Evolutionary conservation across 371 early-diverging fungal species (phyloP).

Genomic region (Coemansia sp.): DNA sequence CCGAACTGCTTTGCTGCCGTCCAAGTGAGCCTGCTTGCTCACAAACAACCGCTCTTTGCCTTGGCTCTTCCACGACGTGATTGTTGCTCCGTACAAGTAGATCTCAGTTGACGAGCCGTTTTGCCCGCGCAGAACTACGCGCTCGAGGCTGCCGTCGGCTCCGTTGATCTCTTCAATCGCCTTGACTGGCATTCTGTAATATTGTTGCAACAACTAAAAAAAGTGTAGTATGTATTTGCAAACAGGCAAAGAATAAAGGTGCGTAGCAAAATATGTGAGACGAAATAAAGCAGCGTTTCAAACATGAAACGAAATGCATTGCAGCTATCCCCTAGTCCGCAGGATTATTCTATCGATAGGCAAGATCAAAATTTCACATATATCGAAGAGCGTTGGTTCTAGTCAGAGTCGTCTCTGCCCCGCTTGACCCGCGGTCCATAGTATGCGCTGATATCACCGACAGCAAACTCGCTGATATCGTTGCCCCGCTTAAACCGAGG

Average conservation of each 20-base stretch:
- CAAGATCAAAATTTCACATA: background rate
- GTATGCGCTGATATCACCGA: slow-evolving; percentile 53
- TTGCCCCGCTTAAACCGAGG: slow-evolving; percentile 54
- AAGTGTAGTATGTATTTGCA: background rate
- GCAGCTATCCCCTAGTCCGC: slow-evolving; percentile 1
- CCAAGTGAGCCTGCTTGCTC: slow-evolving; percentile 49
- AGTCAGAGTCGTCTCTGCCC: slow-evolving; percentile 10
- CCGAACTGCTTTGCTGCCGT: slow-evolving; percentile 54
- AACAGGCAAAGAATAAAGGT: background rate
- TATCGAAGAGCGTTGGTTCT: background rate
- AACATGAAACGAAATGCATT: background rate
- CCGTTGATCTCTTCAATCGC: slow-evolving; percentile 26
- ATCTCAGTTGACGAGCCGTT: slow-evolving; percentile 34
- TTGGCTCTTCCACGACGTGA: slow-evolving; percentile 55
- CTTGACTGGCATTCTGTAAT: slow-evolving; percentile 6
- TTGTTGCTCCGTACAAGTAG: slow-evolving; percentile 54
- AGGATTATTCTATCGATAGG: background rate
- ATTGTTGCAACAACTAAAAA: background rate
- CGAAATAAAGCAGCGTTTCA: background rate
- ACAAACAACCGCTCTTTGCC: slow-evolving; percentile 55
- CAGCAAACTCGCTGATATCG: slow-evolving; percentile 59
- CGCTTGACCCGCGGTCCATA: slow-evolving; percentile 35
- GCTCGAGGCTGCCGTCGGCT: slow-evolving; percentile 31
- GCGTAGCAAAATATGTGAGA: background rate
- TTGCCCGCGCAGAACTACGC: slow-evolving; percentile 26